phyloP scores from a whole-genome alignment of 371 early-diverging fungal genomes.

The Mucor lusitanicus region DNA sequence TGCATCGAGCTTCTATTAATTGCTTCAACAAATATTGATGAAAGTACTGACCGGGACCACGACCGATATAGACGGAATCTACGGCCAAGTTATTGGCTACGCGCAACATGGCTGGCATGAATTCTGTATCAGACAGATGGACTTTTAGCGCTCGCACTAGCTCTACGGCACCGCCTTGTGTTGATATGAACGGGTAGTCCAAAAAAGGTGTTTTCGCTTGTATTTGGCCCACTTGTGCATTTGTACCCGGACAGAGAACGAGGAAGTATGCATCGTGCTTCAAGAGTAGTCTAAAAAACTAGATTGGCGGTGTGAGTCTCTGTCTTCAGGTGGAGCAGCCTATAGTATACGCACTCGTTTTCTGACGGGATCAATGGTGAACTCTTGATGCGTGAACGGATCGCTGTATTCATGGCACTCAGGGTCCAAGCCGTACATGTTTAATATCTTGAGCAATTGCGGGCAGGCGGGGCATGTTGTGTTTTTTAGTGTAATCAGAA shows the following conservation, averaged over 20 bases:
- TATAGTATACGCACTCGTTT: background rate
- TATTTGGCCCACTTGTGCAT: conserved; percentile 23
- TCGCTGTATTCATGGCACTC: conserved; percentile 23
- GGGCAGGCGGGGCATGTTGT: conserved; percentile 38
- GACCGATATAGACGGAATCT: conserved; percentile 31
- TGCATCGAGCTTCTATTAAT: conserved; percentile 20
- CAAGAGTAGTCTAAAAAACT: conserved; percentile 40
- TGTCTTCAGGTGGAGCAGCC: too few relatives aligned
- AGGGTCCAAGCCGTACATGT: conserved; percentile 41
- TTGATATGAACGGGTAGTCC: conserved; percentile 39
- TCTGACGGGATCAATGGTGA: conserved; percentile 17
- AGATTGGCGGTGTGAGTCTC: background rate
- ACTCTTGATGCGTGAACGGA: conserved; percentile 30
- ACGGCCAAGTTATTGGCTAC: conserved; percentile 22
- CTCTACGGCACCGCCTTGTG: conserved; percentile 18
- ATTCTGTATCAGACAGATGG: conserved; percentile 30
- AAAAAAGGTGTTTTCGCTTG: conserved; percentile 31
- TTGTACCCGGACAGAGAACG: conserved; percentile 43
- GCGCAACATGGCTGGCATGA: conserved; percentile 40
- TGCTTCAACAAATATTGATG: conserved; percentile 25
- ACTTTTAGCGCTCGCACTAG: conserved; percentile 36
- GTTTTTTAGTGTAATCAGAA: conserved; percentile 41
- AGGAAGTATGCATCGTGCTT: conserved; percentile 45
- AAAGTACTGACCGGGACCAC: conserved; percentile 34
- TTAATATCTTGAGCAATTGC: conserved; percentile 37